Base-by-base conservation (phyloP, 495 filamentous ascomycete species). In the Penicillium cataractarum region DNA sequence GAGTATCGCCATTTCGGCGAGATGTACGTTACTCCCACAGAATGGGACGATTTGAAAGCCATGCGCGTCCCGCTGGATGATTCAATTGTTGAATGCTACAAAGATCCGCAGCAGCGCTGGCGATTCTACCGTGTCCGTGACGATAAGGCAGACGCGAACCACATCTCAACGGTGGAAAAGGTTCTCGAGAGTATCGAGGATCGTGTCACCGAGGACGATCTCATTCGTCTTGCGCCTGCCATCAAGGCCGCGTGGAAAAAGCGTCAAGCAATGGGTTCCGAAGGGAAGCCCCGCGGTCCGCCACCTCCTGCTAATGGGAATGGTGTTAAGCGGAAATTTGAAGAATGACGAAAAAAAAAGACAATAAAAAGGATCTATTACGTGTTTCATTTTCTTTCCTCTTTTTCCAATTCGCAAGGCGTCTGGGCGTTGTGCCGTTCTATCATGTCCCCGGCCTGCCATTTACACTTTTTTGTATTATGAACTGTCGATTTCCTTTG, bases 111-210 rank as follows among this genome's bases (percentile, higher is more conserved):
- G 59, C 81, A 81, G 26, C 78, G 86, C 24, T 99, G 95, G 95
- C 84, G 92, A 35, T 92, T 90, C 73, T 88, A 93, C 66, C 85
- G 92, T 48, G 90, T 97, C 65, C 82, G 95, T 9, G 92, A 97
- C 58, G 95, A 99, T 70, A 99, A 99, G 74, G 78, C 80, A 12
- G 90, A 97, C 62, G 92, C 90, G 3, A 99, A 99, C 71, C 92
- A 97, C 73, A 89, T 91, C 40, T 84, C 78, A 27, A 92, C 89
- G 0, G 92, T 96, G 2, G 77, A 88, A 22, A 90, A 87, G 63
- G 93, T 97, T 15, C 80, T 96, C 53, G 86, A 93, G 64, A 93
- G 89, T 74, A 96, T 97, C 55, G 76, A 84, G 58, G 92, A 97
- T 72, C 81, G 78, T 0, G 88, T 91, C 66, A 79, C 87, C 55